Conservation (phyloP, 129 eudicot species). For the Pseudognaphalium luteoalbum region DNA sequence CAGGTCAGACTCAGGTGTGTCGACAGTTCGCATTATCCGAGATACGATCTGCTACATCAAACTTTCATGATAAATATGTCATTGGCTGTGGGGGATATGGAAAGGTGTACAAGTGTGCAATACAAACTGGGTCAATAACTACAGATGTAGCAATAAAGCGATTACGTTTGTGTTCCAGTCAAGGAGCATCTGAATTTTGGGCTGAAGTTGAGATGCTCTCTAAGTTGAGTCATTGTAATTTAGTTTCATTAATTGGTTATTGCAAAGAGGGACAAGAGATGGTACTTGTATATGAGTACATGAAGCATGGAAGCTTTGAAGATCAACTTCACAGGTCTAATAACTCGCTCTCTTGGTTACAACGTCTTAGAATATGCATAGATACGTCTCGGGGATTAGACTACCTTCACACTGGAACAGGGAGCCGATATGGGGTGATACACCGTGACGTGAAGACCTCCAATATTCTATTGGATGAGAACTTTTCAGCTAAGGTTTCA, state of each 20-base stretch:
- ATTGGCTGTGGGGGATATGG: conserved; percentile 1
- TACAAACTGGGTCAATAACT: background rate
- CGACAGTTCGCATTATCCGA: background rate
- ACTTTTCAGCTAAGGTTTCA: background rate
- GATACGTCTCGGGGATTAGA: background rate
- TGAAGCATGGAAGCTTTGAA: background rate
- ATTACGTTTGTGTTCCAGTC: background rate
- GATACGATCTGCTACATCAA: background rate
- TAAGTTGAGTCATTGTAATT: background rate
- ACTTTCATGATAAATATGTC: background rate
- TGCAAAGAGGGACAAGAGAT: background rate
- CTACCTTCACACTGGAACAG: conserved; percentile 5
- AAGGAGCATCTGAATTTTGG: background rate
- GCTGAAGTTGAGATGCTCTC: conserved; percentile 1
- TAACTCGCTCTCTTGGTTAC: background rate
- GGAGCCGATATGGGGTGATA: background rate
- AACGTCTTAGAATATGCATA: conserved; percentile 4
- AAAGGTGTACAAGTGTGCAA: background rate
- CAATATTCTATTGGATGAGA: background rate
- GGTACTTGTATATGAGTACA: background rate
- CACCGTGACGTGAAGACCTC: conserved; percentile 1
- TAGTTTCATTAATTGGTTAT: background rate
- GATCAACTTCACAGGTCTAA: conserved; percentile 1
- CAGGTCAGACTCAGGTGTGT: background rate
- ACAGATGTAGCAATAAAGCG: background rate